Percentiles rank a stretch among this genome's conserved stretches.
Conservation (phyloP, 257 asterid genomes). For the Capsicum rhomboideum region DNA sequence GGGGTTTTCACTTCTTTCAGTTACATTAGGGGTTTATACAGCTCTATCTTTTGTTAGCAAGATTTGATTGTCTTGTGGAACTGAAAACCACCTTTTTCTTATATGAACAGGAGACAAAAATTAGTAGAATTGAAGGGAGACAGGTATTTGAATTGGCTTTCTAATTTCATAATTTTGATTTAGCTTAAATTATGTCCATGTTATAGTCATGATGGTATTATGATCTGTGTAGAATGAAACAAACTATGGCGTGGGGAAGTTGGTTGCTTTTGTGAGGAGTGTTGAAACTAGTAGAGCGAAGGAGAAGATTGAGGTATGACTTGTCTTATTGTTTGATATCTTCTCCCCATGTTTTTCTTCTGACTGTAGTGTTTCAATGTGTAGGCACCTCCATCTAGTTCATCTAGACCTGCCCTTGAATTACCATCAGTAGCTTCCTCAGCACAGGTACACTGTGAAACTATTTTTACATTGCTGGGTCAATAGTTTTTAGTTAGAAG, state of each 20-base stretch:
- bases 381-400: constrained; percentile 50
- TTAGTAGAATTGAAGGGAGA: constrained; percentile 70
- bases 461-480: constrained; percentile 4
- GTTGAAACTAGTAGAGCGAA: constrained; percentile 28
- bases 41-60: background rate
- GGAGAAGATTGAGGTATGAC: constrained; percentile 64
- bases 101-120: constrained; percentile 61
- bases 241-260: constrained; percentile 43
- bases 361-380: constrained; percentile 5
- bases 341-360: background rate
- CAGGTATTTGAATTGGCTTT: constrained; percentile 44
- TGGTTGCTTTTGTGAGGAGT: constrained; percentile 43
- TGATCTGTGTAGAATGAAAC: constrained; percentile 40
- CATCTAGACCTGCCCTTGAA: constrained; percentile 53
- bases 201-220: constrained; percentile 1
- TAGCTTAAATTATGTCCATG: background rate
- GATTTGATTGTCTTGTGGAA: background rate
- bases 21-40: no score
- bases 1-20: no score
- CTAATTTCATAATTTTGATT: background rate
- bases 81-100: constrained; percentile 11
- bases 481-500: background rate
- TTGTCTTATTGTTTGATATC: constrained; percentile 1
- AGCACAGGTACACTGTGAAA: constrained; percentile 44
- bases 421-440: constrained; percentile 44